phyloP scores from a whole-genome alignment of 129 eudicot species.

The Dittrichia graveolens region DNA sequence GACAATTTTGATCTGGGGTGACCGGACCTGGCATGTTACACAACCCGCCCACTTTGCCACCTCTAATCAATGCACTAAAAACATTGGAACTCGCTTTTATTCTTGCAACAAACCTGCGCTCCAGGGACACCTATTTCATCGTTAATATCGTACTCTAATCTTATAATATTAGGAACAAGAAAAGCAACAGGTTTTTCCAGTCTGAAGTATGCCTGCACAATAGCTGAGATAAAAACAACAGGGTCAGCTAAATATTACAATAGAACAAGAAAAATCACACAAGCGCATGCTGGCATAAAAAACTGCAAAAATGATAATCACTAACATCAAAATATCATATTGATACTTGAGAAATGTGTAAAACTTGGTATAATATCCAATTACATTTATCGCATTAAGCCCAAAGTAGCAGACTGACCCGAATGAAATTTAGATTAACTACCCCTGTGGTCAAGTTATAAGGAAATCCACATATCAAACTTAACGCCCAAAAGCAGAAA shows the following conservation, averaged over 20 bases:
- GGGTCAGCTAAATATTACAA: slow-evolving; percentile 7
- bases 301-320: not conserved
- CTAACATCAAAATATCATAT: not conserved
- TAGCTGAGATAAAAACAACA: slow-evolving; percentile 50
- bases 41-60: slow-evolving; percentile 9
- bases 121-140: slow-evolving; percentile 71
- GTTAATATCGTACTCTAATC: slow-evolving; percentile 71
- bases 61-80: not conserved
- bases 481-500: too few species aligned
- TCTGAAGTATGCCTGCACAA: slow-evolving; percentile 66
- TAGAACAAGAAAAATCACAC: not conserved
- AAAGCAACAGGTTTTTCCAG: slow-evolving; percentile 59
- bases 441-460: not conserved
- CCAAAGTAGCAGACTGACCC: not conserved
- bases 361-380: not conserved
- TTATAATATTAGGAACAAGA: slow-evolving; percentile 58
- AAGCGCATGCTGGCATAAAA: not conserved
- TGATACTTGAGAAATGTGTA: slow-evolving; percentile 2
- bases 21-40: not conserved
- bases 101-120: slow-evolving; percentile 52
- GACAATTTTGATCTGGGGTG: not conserved
- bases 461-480: not conserved
- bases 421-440: slow-evolving; percentile 8
- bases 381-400: not conserved
- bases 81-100: not conserved